Evolutionary conservation across 768 basidiomycete species (phyloP).

Genomic region (Tricholoma terreum): DNA sequence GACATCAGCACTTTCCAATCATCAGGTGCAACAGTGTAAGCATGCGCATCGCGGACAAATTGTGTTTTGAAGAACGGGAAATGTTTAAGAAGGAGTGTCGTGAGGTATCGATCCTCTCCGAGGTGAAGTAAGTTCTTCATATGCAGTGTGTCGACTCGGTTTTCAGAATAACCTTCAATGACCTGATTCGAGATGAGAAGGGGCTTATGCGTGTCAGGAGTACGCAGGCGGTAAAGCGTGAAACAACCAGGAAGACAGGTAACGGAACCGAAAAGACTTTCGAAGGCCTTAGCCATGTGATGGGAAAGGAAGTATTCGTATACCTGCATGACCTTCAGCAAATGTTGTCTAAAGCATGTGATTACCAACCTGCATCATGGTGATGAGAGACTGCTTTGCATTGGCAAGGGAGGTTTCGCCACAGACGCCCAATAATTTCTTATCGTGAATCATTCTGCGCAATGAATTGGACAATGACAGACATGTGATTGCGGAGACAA

Average conservation of each 20-base stretch:
- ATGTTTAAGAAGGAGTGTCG: slow-evolving; percentile 92
- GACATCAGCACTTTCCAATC: slow-evolving; percentile 93
- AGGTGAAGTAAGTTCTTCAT: slow-evolving; percentile 98
- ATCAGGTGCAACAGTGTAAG: slow-evolving; percentile 92
- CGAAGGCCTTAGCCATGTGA: slow-evolving; percentile 98
- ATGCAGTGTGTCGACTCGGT: slow-evolving; percentile 94
- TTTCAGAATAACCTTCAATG: slow-evolving; percentile 91
- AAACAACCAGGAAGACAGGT: slow-evolving; percentile 99
- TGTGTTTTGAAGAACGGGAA: slow-evolving; percentile 94
- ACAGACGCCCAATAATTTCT: slow-evolving; percentile 89
- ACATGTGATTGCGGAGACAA: background rate
- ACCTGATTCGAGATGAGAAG: slow-evolving; percentile 89
- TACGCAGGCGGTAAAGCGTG: slow-evolving; percentile 92
- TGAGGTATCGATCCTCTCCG: slow-evolving; percentile 98
- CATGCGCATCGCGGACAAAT: slow-evolving; percentile 92
- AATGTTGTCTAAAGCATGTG: background rate
- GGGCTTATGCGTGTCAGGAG: slow-evolving; percentile 93
- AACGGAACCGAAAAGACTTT: slow-evolving; percentile 93
- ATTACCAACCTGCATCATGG: slow-evolving; percentile 85
- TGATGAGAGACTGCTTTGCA: slow-evolving; percentile 90
- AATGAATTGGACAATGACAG: slow-evolving; percentile 2
- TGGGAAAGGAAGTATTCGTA: slow-evolving; percentile 99
- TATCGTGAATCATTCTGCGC: slow-evolving; percentile 92
- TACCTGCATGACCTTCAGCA: slow-evolving; percentile 46
- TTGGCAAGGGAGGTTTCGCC: slow-evolving; percentile 94